Evolutionary conservation across 306 rosid species (phyloP).

Genomic region (Vigna radiata): DNA sequence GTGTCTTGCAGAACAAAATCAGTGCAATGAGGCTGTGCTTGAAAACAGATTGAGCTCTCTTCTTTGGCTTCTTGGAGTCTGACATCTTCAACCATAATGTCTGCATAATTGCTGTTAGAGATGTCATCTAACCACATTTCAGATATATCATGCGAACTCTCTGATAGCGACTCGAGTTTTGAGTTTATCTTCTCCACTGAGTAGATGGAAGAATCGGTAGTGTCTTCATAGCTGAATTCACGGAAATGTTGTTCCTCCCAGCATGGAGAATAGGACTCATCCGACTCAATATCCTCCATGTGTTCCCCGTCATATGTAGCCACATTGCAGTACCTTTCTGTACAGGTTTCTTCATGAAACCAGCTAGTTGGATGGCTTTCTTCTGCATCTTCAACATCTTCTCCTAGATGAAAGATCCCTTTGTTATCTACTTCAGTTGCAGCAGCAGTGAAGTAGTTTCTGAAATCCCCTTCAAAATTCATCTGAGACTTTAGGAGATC

Average conservation of each 20-base stretch:
- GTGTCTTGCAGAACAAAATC: constrained; percentile 39
- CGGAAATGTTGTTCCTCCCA: constrained; percentile 58
- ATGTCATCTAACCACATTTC: constrained; percentile 41
- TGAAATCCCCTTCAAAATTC: constrained; percentile 46
- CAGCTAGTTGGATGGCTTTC: constrained; percentile 36
- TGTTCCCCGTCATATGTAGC: constrained; percentile 44
- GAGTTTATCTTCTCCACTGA: constrained; percentile 41
- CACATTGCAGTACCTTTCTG: constrained; percentile 46
- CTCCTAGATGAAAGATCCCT: constrained; percentile 38
- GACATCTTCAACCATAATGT: constrained; percentile 33
- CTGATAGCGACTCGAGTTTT: constrained; percentile 38
- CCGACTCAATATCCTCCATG: constrained; percentile 41
- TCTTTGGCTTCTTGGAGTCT: constrained; percentile 19
- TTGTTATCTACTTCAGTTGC: constrained; percentile 43
- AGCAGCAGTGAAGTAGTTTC: constrained; percentile 18
- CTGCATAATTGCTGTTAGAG: constrained; percentile 28
- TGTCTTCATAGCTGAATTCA: constrained; percentile 45
- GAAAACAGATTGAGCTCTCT: constrained; percentile 44
- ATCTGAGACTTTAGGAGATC: constrained; percentile 47
- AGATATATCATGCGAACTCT: constrained; percentile 40
- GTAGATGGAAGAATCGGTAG: constrained; percentile 39
- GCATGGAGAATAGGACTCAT: constrained; percentile 45
- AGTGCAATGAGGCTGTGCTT: constrained; percentile 36
- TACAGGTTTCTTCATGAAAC: constrained; percentile 46
- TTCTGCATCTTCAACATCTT: constrained; percentile 30